Conservation (phyloP, 1,284 basidiomycete genomes). For the Violaceomyces palustris region DNA sequence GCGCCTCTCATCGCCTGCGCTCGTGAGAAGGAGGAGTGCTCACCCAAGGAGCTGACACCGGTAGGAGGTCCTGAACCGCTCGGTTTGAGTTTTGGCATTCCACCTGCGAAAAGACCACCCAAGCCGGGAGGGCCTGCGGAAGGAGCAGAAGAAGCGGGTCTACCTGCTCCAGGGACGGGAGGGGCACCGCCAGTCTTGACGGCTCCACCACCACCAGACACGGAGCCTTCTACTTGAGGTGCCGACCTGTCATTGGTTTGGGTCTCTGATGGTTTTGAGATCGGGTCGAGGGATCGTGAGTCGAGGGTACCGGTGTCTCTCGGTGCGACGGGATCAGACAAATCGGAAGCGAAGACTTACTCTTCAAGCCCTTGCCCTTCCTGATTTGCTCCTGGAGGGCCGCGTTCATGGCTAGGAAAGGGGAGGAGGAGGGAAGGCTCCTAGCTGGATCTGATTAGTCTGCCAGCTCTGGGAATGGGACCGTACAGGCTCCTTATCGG, state of each 20-base stretch:
- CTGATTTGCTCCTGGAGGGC: slow-evolving; percentile 20
- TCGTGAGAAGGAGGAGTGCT: slow-evolving; percentile 5
- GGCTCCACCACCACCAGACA: slow-evolving; percentile 55
- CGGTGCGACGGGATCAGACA: not conserved
- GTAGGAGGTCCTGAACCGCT: slow-evolving; percentile 10
- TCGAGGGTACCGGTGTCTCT: not conserved
- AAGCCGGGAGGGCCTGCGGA: slow-evolving; percentile 62
- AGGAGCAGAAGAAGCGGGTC: slow-evolving; percentile 54
- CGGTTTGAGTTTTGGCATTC: slow-evolving; percentile 76
- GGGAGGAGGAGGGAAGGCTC: too few species aligned
- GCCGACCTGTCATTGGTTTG: slow-evolving; percentile 75
- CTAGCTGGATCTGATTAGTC: too few species aligned
- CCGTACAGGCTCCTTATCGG: too few species aligned
- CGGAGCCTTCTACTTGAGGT: slow-evolving; percentile 60
- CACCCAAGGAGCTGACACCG: not conserved
- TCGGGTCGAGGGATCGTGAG: not conserved
- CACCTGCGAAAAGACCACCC: slow-evolving; percentile 78
- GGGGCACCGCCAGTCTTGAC: slow-evolving; percentile 15
- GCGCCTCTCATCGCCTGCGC: too few species aligned
- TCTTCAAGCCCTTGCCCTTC: slow-evolving; percentile 31
- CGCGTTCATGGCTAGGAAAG: slow-evolving; percentile 12
- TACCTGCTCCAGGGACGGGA: slow-evolving; percentile 47
- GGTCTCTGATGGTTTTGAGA: slow-evolving; percentile 56
- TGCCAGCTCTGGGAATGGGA: too few species aligned
- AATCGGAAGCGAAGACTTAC: slow-evolving; percentile 5